Conservation (phyloP, 345 rosid genomes). For the Bruguiera gymnorhiza region DNA sequence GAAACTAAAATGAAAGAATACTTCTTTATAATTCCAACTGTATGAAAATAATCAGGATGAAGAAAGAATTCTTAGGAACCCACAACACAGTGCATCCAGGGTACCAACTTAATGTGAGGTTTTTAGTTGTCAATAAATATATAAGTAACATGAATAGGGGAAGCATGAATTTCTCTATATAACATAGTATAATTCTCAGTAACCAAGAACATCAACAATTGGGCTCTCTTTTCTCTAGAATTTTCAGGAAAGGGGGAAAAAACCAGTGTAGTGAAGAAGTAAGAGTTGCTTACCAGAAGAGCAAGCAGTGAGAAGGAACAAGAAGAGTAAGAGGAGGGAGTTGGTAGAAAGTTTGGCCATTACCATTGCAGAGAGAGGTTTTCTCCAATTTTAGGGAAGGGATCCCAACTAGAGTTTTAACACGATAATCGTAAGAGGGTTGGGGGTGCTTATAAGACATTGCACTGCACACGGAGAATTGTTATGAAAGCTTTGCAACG, state of each 20-base stretch:
- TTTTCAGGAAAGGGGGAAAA: not conserved
- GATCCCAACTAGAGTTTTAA: slow-evolving; percentile 17
- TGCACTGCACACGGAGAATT: slow-evolving; percentile 18
- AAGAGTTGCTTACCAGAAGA: slow-evolving; percentile 24
- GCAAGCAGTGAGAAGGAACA: slow-evolving; percentile 13
- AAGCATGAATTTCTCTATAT: too few species aligned
- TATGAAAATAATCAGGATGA: not conserved
- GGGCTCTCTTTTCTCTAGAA: not conserved
- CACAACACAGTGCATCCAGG: too few species aligned
- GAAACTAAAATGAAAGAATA: not conserved
- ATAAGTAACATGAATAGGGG: too few species aligned
- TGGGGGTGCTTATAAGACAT: slow-evolving; percentile 23
- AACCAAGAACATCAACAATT: not conserved
- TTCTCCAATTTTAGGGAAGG: slow-evolving; percentile 29
- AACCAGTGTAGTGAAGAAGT: not conserved
- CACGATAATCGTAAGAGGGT: slow-evolving; percentile 13
- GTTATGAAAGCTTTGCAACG: slow-evolving; percentile 14
- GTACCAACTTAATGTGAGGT: too few species aligned
- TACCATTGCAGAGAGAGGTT: slow-evolving; percentile 13
- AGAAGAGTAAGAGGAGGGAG: slow-evolving; percentile 20
- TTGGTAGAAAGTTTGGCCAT: slow-evolving; percentile 41
- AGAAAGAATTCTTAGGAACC: too few species aligned
- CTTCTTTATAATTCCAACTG: not conserved
- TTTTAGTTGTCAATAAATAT: too few species aligned
- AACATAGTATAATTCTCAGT: not conserved